Evolutionary conservation across 345 rosid species (phyloP).

Genomic region (Sisymbrium altissimum): DNA sequence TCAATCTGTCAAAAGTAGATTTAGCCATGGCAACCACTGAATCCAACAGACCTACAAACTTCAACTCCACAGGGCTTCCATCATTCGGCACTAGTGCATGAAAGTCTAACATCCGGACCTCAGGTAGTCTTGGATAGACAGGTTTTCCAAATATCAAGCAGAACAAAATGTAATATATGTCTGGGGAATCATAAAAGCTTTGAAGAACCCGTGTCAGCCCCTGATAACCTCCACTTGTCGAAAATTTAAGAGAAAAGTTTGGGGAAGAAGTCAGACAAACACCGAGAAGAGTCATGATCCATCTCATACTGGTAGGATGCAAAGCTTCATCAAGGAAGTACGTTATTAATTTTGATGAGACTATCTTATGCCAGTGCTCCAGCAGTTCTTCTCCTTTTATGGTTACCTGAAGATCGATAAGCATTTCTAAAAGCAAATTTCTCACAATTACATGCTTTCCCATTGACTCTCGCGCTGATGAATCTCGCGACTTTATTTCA

Average conservation of each 20-base stretch:
- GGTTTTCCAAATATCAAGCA: constrained; percentile 92
- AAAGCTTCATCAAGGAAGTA: constrained; percentile 99
- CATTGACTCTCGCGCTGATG: constrained; percentile 74
- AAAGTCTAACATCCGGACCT: constrained; percentile 98
- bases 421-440: constrained; percentile 98
- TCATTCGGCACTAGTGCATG: constrained; percentile 94
- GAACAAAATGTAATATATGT: constrained; percentile 93
- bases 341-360: constrained; percentile 90
- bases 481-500: constrained; percentile 63
- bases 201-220: constrained; percentile 82
- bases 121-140: constrained; percentile 96
- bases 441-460: constrained; percentile 99
- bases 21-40: constrained; percentile 91
- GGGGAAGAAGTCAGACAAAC: constrained; percentile 89
- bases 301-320: constrained; percentile 99
- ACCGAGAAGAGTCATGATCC: constrained; percentile 99
- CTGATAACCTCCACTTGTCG: constrained; percentile 92
- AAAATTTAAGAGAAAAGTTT: constrained; percentile 88
- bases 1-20: constrained; percentile 89
- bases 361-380: constrained; percentile 98
- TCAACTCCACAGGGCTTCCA: constrained; percentile 72
- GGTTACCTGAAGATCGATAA: constrained; percentile 97
- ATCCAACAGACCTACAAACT: constrained; percentile 84
- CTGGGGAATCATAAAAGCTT: constrained; percentile 97
- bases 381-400: constrained; percentile 91